phyloP scores from a whole-genome alignment of 2,329 filamentous ascomycete genomes.

The Chaetomium globosum region DNA sequence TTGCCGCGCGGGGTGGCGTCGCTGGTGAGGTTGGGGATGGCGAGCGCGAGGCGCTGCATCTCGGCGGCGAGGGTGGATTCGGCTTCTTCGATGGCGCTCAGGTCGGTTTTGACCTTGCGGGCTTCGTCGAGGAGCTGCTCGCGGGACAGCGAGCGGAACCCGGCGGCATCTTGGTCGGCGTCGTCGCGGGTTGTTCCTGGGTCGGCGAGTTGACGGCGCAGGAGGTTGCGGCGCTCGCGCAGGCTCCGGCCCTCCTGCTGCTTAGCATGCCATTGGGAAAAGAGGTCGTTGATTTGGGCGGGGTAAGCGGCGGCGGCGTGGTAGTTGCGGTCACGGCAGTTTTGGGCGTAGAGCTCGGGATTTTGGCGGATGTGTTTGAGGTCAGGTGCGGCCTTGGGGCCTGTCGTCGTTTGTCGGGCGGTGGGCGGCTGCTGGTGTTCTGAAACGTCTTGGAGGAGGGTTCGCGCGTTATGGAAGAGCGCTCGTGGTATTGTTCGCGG shows the following conservation, averaged over 20 bases:
- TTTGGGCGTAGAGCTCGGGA: slow-evolving; percentile 76
- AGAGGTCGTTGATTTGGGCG: slow-evolving; percentile 57
- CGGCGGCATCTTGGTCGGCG: slow-evolving; percentile 41
- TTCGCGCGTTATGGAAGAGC: slow-evolving; percentile 28
- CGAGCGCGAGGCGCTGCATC: slow-evolving; percentile 73
- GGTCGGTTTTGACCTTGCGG: slow-evolving; percentile 62
- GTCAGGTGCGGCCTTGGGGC: slow-evolving; percentile 78
- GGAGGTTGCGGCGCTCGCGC: slow-evolving; percentile 66
- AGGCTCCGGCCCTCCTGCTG: slow-evolving; percentile 63
- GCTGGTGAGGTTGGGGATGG: slow-evolving; percentile 85
- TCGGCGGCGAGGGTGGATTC: slow-evolving; percentile 64
- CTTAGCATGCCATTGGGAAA: slow-evolving; percentile 60
- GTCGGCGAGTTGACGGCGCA: slow-evolving; percentile 62
- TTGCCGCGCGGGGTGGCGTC: slow-evolving; percentile 71
- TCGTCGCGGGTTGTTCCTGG: slow-evolving; percentile 52
- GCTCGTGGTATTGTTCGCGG: slow-evolving; percentile 24
- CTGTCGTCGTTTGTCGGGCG: slow-evolving; percentile 62
- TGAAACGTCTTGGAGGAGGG: slow-evolving; percentile 19
- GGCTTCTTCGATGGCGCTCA: slow-evolving; percentile 62
- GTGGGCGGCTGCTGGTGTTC: slow-evolving; percentile 21
- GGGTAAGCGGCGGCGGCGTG: slow-evolving; percentile 57
- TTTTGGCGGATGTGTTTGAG: slow-evolving; percentile 89
- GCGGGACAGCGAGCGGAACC: slow-evolving; percentile 30
- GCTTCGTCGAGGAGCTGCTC: slow-evolving; percentile 62
- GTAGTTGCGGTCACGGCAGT: slow-evolving; percentile 87